A percentile compares a stretch with the other conserved stretches of the same genome.
Conservation (phyloP, 139 green algal genomes). For the Coelastrella sp. region DNA sequence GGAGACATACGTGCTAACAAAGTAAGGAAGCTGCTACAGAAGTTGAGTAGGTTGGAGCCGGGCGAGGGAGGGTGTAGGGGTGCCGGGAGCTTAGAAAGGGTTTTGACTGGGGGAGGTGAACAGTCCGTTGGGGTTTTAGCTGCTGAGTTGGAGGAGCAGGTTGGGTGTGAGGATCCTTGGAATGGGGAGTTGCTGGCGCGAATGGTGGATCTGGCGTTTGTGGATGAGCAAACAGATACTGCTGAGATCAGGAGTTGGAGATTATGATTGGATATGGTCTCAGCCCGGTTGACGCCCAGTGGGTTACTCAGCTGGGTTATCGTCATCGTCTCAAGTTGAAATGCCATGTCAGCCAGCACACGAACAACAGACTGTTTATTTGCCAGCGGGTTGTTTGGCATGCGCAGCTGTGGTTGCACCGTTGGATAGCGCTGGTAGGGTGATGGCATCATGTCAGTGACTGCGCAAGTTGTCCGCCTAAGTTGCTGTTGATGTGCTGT, state of each 20-base stretch:
- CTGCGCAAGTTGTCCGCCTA: no score
- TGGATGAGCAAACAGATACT: conserved; percentile 14
- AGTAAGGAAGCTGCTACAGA: conserved; percentile 22
- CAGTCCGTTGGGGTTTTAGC: conserved; percentile 50
- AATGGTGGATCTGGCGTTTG: conserved; percentile 60
- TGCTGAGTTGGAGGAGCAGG: conserved; percentile 62
- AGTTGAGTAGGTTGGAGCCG: conserved; percentile 14
- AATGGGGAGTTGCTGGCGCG: conserved; percentile 72
- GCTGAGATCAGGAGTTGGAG: conserved; percentile 29
- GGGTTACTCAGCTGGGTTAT: no score
- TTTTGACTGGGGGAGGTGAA: not conserved
- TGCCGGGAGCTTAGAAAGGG: not conserved
- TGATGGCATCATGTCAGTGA: no score
- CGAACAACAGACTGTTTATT: no score
- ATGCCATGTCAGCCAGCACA: no score
- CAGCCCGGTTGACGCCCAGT: no score
- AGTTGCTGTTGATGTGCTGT: no score
- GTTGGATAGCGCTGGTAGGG: no score
- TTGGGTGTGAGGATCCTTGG: conserved; percentile 78
- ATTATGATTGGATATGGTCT: not conserved
- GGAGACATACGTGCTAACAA: not conserved
- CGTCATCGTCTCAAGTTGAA: no score
- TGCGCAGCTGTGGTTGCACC: no score
- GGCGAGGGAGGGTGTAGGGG: conserved; percentile 1
- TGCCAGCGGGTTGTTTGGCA: no score